Evolutionary conservation across 2,329 filamentous ascomycete genomes (phyloP).

Genomic region (Colletotrichum sp.): DNA sequence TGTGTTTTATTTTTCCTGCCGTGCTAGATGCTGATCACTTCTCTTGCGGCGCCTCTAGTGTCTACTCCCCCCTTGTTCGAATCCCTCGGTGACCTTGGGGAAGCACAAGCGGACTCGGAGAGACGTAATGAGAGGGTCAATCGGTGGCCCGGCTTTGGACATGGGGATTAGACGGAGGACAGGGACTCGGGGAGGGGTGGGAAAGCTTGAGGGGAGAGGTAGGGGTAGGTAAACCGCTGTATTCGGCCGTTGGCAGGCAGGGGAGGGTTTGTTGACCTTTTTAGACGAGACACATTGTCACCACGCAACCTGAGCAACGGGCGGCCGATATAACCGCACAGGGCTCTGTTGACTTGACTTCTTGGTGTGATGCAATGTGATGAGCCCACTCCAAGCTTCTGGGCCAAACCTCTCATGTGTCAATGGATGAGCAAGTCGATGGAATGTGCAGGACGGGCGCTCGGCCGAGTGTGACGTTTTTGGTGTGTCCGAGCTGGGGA

Average conservation of each 20-base stretch:
- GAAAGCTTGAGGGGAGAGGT: slow-evolving; percentile 6
- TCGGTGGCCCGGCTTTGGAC: background rate
- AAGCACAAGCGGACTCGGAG: background rate
- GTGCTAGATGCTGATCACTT: slow-evolving; percentile 2
- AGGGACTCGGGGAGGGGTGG: background rate
- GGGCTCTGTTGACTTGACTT: background rate
- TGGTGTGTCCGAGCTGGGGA: background rate
- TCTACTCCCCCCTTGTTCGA: background rate
- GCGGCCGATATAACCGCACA: background rate
- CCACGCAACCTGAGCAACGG: slow-evolving; percentile 3
- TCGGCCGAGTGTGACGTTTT: background rate
- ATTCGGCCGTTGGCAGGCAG: background rate
- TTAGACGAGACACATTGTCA: slow-evolving; percentile 19
- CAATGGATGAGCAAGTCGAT: background rate
- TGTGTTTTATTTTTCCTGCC: background rate
- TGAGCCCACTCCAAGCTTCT: background rate
- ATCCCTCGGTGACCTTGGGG: background rate
- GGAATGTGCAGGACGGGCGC: background rate
- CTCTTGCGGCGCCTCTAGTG: background rate
- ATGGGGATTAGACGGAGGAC: background rate
- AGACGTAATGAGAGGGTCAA: slow-evolving; percentile 5
- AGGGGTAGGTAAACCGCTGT: slow-evolving; percentile 4
- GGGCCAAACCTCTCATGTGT: background rate
- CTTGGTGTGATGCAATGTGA: background rate
- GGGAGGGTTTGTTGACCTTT: slow-evolving; percentile 11